Conservation (phyloP, 768 basidiomycete species). For the Ephemerocybe angulata region DNA sequence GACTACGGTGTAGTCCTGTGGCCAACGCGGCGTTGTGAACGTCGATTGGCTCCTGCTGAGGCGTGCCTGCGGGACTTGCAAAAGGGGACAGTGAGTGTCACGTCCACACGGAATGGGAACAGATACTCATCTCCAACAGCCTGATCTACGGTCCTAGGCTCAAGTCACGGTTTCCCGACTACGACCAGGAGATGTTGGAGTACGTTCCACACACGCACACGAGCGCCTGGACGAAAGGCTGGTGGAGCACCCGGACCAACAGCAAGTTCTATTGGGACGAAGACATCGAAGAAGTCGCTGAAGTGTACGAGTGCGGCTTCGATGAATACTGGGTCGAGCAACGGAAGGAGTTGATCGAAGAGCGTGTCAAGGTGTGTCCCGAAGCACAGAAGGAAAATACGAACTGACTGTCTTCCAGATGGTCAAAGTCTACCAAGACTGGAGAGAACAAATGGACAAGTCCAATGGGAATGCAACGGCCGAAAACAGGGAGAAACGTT, state of each 20-base stretch:
- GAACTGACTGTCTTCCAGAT: slow-evolving; percentile 7
- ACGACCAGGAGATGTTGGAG: slow-evolving; percentile 23
- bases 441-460: neutral
- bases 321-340: slow-evolving; percentile 13
- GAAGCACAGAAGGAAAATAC: neutral
- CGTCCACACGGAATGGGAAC: neutral
- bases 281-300: slow-evolving; percentile 26
- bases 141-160: slow-evolving; percentile 24
- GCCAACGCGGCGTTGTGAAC: slow-evolving; percentile 12
- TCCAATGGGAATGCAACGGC: neutral
- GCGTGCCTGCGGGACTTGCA: slow-evolving; percentile 25
- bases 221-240: slow-evolving; percentile 26
- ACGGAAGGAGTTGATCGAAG: slow-evolving; percentile 21
- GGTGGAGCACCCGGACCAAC: slow-evolving; percentile 11
- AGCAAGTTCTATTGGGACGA: slow-evolving; percentile 32
- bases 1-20: slow-evolving; percentile 16
- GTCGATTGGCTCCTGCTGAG: slow-evolving; percentile 25
- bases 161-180: slow-evolving; percentile 21
- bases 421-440: neutral
- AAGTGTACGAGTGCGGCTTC: slow-evolving; percentile 11
- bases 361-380: slow-evolving; percentile 16
- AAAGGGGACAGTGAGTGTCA: slow-evolving; percentile 22
- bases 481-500: neutral
- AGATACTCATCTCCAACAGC: slow-evolving; percentile 17
- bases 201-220: slow-evolving; percentile 29